Evolutionary conservation across 2,329 filamentous ascomycete genomes (phyloP).

Genomic region (Penicillium sp.): DNA sequence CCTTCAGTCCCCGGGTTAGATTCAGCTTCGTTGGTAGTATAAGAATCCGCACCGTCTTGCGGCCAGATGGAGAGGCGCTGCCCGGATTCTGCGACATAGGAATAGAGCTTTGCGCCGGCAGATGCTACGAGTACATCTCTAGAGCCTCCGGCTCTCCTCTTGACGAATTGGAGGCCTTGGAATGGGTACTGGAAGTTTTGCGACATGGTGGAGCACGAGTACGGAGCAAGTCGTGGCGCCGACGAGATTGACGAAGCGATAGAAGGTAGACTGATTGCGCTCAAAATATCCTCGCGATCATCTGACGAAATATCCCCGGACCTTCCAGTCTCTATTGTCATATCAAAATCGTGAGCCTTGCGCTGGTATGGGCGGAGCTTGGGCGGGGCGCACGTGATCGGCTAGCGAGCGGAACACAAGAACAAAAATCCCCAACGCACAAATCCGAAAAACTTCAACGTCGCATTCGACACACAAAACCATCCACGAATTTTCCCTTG

Average conservation of each 20-base stretch:
- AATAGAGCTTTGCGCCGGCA: slow-evolving; percentile 72
- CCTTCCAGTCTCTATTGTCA: not conserved
- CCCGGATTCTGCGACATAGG: slow-evolving; percentile 65
- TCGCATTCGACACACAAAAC: slow-evolving; percentile 32
- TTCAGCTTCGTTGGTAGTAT: slow-evolving; percentile 26
- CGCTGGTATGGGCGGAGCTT: slow-evolving; percentile 5
- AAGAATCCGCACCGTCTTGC: slow-evolving; percentile 31
- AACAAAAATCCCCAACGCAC: slow-evolving; percentile 32
- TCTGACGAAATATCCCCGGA: not conserved
- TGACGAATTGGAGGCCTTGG: slow-evolving; percentile 60
- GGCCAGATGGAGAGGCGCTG: slow-evolving; percentile 67
- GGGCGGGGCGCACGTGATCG: slow-evolving; percentile 36
- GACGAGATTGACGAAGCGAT: not conserved
- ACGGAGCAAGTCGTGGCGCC: not conserved
- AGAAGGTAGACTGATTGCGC: not conserved
- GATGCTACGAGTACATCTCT: slow-evolving; percentile 70
- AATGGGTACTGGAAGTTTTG: slow-evolving; percentile 58
- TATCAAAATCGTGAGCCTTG: not conserved
- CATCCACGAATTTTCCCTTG: slow-evolving; percentile 60
- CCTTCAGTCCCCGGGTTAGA: slow-evolving; percentile 35
- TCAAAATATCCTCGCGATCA: not conserved
- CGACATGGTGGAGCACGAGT: slow-evolving; percentile 33
- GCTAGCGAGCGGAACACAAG: slow-evolving; percentile 47
- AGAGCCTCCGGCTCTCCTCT: slow-evolving; percentile 28
- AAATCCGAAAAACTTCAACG: slow-evolving; percentile 26